These are phyloP conservation scores for Fusarium sp. DNA, from an alignment of 2,329 filamentous ascomycete species.

Conservation along the genomic window DNA sequence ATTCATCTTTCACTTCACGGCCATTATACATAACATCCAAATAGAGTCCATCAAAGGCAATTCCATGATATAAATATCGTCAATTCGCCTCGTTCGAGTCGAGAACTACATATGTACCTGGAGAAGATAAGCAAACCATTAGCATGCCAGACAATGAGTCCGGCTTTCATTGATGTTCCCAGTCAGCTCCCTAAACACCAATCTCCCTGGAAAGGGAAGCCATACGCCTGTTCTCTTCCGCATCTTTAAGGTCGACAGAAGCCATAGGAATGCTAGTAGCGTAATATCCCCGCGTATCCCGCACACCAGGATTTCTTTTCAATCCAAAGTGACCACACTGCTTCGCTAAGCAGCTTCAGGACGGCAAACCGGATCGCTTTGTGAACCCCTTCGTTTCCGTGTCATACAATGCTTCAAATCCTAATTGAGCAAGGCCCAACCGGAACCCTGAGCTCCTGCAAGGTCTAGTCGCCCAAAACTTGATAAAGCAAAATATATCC, in stretches of 20 bases:
- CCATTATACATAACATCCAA: background rate
- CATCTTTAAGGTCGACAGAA: constrained; percentile 13
- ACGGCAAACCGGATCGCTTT: constrained; percentile 12
- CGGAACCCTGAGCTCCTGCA: constrained; percentile 24
- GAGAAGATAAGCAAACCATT: constrained; percentile 26
- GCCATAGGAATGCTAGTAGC: constrained; percentile 27
- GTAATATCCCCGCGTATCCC: constrained; percentile 9
- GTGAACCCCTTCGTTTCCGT: constrained; percentile 17
- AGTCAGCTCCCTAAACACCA: constrained; percentile 32
- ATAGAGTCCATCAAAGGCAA: background rate
- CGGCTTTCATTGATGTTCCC: constrained; percentile 24
- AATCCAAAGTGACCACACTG: constrained; percentile 11
- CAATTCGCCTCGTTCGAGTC: constrained; percentile 29
- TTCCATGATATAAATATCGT: constrained; percentile 15
- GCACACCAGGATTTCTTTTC: constrained; percentile 6
- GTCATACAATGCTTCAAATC: constrained; percentile 26
- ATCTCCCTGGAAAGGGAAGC: constrained; percentile 34
- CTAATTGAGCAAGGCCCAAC: constrained; percentile 25
- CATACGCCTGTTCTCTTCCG: constrained; percentile 29
- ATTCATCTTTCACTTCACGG: background rate
- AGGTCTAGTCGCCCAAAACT: constrained; percentile 33
- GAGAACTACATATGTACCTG: constrained; percentile 30
- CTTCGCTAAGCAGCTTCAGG: constrained; percentile 7
- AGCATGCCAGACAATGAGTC: constrained; percentile 22
- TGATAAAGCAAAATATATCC: constrained; percentile 26